These are phyloP conservation scores for Globisporangium nodosum DNA, from an alignment of 352 stramenopile genomes.

Conservation along the genomic window DNA sequence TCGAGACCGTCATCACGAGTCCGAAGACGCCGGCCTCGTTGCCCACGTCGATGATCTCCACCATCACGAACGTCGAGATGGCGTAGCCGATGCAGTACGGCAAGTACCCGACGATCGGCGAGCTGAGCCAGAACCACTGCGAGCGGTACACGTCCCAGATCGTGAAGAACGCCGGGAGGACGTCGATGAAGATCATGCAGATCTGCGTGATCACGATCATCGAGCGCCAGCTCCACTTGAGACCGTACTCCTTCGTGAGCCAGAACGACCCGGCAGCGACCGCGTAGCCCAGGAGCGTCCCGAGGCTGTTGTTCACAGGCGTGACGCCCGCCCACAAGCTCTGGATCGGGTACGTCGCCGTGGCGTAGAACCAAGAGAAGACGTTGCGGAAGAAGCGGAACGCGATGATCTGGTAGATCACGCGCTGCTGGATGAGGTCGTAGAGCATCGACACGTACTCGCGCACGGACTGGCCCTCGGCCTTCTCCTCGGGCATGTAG, in stretches of 20 bases:
- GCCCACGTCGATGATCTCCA: constrained; percentile 19
- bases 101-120: constrained; percentile 17
- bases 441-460: constrained; percentile 26
- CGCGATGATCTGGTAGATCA: constrained; percentile 49
- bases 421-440: constrained; percentile 43
- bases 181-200: constrained; percentile 13
- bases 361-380: constrained; percentile 39
- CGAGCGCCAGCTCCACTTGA: constrained; percentile 51
- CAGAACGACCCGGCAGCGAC: constrained; percentile 28
- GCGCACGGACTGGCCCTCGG: constrained; percentile 13
- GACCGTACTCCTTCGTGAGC: constrained; percentile 24
- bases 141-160: constrained; percentile 28
- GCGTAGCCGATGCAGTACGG: constrained; percentile 13
- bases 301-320: constrained; percentile 35
- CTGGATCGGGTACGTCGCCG: constrained; percentile 34
- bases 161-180: constrained; percentile 23
- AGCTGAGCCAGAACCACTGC: constrained; percentile 33
- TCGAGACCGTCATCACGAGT: constrained; percentile 19
- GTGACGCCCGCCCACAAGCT: constrained; percentile 37
- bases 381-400: constrained; percentile 59
- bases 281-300: constrained; percentile 29
- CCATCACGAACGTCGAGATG: constrained; percentile 14
- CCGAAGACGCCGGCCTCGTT: constrained; percentile 20
- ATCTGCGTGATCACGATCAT: constrained; percentile 35
- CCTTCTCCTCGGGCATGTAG: constrained; percentile 42